Evolutionary conservation across 2,329 filamentous ascomycete species (phyloP).

Genomic region (Trichoderma koningii): DNA sequence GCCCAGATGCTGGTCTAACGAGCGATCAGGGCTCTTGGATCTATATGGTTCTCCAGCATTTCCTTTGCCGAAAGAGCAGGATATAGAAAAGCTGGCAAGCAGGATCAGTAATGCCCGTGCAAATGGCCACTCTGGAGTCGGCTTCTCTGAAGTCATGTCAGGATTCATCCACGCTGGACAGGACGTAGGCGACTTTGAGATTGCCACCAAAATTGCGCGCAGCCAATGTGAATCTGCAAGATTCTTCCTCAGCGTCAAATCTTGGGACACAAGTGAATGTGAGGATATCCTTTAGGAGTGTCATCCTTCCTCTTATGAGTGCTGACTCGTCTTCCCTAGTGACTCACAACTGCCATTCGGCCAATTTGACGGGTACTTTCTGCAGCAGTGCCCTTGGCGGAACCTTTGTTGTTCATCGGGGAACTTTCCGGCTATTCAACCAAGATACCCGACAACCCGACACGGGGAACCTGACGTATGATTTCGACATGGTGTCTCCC

Average conservation of each 20-base stretch:
- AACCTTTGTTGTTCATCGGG: slow-evolving; percentile 62
- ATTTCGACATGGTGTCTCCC: too few relatives aligned
- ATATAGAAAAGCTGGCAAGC: too few relatives aligned
- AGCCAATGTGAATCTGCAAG: slow-evolving; percentile 54
- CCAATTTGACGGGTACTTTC: slow-evolving; percentile 60
- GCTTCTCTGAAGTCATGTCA: too few relatives aligned
- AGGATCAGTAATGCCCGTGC: too few relatives aligned
- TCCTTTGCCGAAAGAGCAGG: too few relatives aligned
- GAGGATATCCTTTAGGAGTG: background rate
- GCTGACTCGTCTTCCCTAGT: background rate
- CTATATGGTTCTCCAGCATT: too few relatives aligned
- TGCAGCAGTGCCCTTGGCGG: slow-evolving; percentile 27
- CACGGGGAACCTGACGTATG: too few relatives aligned
- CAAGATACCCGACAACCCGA: too few relatives aligned
- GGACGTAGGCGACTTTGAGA: slow-evolving; percentile 26
- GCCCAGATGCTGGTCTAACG: too few relatives aligned
- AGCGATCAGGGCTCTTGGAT: too few relatives aligned
- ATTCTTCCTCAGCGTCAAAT: slow-evolving; percentile 62
- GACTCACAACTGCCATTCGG: slow-evolving; percentile 31
- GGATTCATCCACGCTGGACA: slow-evolving; percentile 15
- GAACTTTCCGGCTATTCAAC: slow-evolving; percentile 60
- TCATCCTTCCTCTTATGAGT: too few relatives aligned
- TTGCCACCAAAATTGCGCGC: slow-evolving; percentile 27
- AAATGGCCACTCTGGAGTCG: too few relatives aligned
- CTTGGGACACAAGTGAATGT: slow-evolving; percentile 47